Conservation (phyloP, 106 monocot genomes). For the Cymbidium sinense region DNA sequence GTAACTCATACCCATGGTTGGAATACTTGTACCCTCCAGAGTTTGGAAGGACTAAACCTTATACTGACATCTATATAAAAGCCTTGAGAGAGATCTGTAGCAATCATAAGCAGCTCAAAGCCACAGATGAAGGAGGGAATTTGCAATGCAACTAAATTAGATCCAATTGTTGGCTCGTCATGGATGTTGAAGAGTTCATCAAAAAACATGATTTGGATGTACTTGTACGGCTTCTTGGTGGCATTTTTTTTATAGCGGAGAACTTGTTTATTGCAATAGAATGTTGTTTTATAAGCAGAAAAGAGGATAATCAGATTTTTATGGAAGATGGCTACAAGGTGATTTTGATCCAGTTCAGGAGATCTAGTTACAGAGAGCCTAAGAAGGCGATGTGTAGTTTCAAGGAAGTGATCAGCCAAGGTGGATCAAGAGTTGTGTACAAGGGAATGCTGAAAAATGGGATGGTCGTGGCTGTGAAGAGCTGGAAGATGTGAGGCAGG, state of each 20-base stretch:
- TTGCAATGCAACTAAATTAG: slow-evolving; percentile 13
- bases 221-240: slow-evolving; percentile 31
- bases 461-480: slow-evolving; percentile 49
- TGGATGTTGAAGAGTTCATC: neutral
- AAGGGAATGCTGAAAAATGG: slow-evolving; percentile 48
- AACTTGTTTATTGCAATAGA: slow-evolving; percentile 22
- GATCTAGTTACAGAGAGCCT: slow-evolving; percentile 45
- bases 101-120: slow-evolving; percentile 1
- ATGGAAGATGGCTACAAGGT: slow-evolving; percentile 42
- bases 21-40: slow-evolving; percentile 40
- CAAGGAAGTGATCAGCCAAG: slow-evolving; percentile 43
- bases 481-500: slow-evolving; percentile 37
- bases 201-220: slow-evolving; percentile 17
- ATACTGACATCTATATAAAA: slow-evolving; percentile 37
- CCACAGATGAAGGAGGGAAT: neutral
- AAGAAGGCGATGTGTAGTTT: slow-evolving; percentile 36
- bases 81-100: neutral
- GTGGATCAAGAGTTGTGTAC: slow-evolving; percentile 53
- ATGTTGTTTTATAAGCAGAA: slow-evolving; percentile 46
- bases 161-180: neutral
- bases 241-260: slow-evolving; percentile 14
- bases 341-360: slow-evolving; percentile 47
- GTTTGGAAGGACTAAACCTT: slow-evolving; percentile 24
- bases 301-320: neutral
- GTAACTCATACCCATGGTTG: slow-evolving; percentile 10